Percentiles rank a stretch among this genome's conserved stretches.
phyloP scores from a whole-genome alignment of 2,329 filamentous ascomycete species.

The Claviceps fusiformis region DNA sequence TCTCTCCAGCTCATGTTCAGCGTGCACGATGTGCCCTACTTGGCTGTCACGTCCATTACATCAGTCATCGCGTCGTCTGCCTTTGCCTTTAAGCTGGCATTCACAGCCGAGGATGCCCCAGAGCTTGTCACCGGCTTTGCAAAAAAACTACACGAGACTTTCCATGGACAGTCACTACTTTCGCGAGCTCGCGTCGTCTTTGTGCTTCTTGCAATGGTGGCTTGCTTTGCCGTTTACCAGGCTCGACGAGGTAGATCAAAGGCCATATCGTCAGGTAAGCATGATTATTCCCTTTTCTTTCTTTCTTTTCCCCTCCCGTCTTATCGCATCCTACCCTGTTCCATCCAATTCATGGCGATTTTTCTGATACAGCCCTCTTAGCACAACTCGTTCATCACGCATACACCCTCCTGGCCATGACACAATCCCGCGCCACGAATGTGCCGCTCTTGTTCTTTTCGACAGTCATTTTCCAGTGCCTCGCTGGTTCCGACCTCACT shows the following conservation, averaged over 20 bases:
- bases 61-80: conserved; percentile 37
- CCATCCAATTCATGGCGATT: neutral
- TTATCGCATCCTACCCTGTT: neutral
- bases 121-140: conserved; percentile 52
- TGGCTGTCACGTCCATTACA: conserved; percentile 26
- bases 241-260: conserved; percentile 17
- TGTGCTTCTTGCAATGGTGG: conserved; percentile 27
- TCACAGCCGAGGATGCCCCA: conserved; percentile 76
- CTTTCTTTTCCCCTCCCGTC: neutral
- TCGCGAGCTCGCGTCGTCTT: conserved; percentile 37
- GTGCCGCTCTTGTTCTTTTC: conserved; percentile 74
- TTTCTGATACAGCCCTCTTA: conserved; percentile 4
- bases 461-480: conserved; percentile 40
- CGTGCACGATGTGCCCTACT: conserved; percentile 27
- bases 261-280: conserved; percentile 17
- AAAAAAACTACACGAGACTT: conserved; percentile 24
- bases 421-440: conserved; percentile 75
- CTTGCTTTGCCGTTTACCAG: conserved; percentile 25
- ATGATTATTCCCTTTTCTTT: neutral
- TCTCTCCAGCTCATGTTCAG: conserved; percentile 29
- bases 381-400: conserved; percentile 50
- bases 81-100: conserved; percentile 77
- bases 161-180: conserved; percentile 31
- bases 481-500: conserved; percentile 33
- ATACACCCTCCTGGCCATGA: conserved; percentile 66